Evolutionary conservation across 1,284 basidiomycete species (phyloP).

Genomic region (Trichosporon ovoides): DNA sequence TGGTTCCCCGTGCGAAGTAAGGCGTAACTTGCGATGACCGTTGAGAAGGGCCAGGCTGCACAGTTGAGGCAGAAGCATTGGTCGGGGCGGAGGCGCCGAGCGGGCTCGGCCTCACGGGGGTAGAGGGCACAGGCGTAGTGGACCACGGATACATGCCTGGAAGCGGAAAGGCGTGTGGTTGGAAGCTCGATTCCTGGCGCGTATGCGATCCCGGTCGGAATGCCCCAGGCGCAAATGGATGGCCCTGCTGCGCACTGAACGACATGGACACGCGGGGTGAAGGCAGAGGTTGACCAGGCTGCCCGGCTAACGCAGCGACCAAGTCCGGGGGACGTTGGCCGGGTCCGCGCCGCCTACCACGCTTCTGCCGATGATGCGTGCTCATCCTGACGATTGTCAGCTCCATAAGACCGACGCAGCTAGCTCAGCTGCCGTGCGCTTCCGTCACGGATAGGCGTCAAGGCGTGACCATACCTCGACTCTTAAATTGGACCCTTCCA

Average conservation of each 20-base stretch:
- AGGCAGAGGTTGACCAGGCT: not conserved
- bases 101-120: not conserved
- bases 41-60: not conserved
- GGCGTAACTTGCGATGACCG: not conserved
- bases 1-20: not conserved
- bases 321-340: not conserved
- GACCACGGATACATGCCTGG: constrained; percentile 14
- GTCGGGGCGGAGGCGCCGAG: not conserved
- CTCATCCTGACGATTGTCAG: constrained; percentile 2
- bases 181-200: constrained; percentile 8
- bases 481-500: not conserved
- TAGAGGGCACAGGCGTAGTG: not conserved
- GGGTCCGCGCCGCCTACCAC: not conserved
- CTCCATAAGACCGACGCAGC: not conserved
- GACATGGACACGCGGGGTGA: constrained; percentile 2
- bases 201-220: constrained; percentile 4
- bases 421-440: not conserved
- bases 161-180: constrained; percentile 1
- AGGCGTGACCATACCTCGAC: not conserved
- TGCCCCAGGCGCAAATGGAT: not conserved
- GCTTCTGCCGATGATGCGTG: constrained; percentile 2
- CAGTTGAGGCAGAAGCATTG: not conserved
- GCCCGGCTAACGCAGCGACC: not conserved
- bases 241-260: not conserved
- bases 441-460: no score